Evolutionary conservation across 495 filamentous ascomycete species (phyloP).

Genomic region (Bryoglossum gracile): DNA sequence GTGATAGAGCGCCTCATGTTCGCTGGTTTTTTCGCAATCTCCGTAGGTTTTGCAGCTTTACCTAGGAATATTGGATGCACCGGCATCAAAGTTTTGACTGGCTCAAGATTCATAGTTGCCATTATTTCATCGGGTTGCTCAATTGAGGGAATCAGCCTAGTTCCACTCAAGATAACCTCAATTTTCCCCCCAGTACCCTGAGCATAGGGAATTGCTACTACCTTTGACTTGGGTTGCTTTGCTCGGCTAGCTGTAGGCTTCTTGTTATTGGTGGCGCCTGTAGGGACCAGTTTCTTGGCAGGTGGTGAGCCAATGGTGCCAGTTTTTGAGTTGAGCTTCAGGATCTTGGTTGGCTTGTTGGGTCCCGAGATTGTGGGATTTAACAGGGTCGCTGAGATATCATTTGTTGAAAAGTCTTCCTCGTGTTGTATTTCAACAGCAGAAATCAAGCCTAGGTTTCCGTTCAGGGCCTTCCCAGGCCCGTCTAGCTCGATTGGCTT

Average conservation of each 20-base stretch:
- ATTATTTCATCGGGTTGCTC: conserved; percentile 7
- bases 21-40: not conserved
- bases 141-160: conserved; percentile 1
- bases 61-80: conserved; percentile 20
- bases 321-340: conserved; percentile 41
- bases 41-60: conserved; percentile 5
- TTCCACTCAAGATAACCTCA: conserved; percentile 24
- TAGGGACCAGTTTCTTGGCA: conserved; percentile 8
- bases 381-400: no score
- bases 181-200: conserved; percentile 39
- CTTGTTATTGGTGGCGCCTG: not conserved
- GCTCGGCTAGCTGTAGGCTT: not conserved
- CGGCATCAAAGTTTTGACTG: conserved; percentile 2
- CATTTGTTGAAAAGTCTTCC: no score
- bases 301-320: conserved; percentile 51
- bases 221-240: conserved; percentile 14
- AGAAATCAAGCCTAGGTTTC: no score
- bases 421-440: no score
- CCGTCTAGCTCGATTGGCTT: no score
- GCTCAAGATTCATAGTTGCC: conserved; percentile 12
- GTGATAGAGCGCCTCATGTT: no score
- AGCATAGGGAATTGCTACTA: conserved; percentile 17
- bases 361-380: no score
- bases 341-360: conserved; percentile 41
- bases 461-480: no score